A percentile compares a stretch with the other conserved stretches of the same genome.
phyloP scores from a whole-genome alignment of 371 early-diverging fungal species.

The Mortierella sp. region DNA sequence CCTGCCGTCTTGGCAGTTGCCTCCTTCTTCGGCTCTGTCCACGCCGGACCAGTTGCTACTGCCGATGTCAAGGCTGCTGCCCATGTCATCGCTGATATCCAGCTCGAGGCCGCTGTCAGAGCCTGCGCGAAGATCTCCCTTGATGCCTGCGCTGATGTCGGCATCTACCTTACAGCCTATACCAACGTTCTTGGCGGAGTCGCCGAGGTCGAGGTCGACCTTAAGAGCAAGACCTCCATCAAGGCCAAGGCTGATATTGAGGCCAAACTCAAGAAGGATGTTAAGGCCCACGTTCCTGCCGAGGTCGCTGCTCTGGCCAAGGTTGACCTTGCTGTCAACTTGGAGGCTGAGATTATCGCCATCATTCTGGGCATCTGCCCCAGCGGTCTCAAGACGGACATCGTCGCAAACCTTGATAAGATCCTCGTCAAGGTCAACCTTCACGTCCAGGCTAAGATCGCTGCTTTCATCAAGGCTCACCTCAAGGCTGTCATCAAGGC shows the following conservation, averaged over 20 bases:
- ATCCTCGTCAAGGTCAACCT: slow-evolving; percentile 16
- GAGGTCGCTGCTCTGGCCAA: background rate
- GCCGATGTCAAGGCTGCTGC: slow-evolving; percentile 22
- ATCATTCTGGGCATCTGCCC: no score
- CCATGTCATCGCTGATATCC: slow-evolving; percentile 23
- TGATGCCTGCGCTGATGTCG: slow-evolving; percentile 37
- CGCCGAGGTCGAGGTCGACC: slow-evolving; percentile 7
- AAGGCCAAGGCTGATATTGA: background rate
- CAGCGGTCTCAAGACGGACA: no score
- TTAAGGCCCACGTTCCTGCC: slow-evolving; percentile 25
- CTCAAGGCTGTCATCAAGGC: background rate
- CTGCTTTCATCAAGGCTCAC: slow-evolving; percentile 29
- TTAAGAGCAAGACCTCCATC: slow-evolving; percentile 5
- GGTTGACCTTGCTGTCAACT: no score
- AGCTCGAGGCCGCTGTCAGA: slow-evolving; percentile 22
- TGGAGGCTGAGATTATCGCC: no score
- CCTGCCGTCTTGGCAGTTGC: slow-evolving; percentile 46
- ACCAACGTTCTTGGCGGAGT: slow-evolving; percentile 24
- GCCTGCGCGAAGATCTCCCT: slow-evolving; percentile 25
- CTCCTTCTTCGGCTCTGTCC: slow-evolving; percentile 24
- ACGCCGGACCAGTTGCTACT: slow-evolving; percentile 23
- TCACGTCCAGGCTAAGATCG: slow-evolving; percentile 20
- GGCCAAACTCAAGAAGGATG: slow-evolving; percentile 19
- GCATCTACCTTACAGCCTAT: slow-evolving; percentile 14
- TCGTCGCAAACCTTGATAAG: no score